Evolutionary conservation across 2,329 filamentous ascomycete species (phyloP).

Genomic region (Tolypocladium ovalisporum): DNA sequence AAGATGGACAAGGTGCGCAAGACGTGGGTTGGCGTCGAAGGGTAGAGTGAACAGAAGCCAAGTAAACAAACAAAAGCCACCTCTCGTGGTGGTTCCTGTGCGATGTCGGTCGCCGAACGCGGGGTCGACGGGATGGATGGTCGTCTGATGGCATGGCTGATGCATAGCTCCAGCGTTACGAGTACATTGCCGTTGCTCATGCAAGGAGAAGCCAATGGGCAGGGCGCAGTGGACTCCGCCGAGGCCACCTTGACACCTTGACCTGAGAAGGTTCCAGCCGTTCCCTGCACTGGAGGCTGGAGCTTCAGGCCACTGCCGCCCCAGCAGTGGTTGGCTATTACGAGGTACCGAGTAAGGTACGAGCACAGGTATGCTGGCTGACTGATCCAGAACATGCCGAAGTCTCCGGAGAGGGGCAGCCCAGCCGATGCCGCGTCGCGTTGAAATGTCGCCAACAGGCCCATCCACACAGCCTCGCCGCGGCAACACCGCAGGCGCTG

Average conservation of each 20-base stretch:
- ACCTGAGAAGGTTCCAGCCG: background rate
- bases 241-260: background rate
- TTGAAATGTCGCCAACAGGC: background rate
- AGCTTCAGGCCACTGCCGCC: background rate
- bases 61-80: background rate
- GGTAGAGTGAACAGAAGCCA: background rate
- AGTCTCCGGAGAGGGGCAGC: constrained; percentile 9
- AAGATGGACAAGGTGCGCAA: background rate
- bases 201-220: background rate
- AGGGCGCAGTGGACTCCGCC: background rate
- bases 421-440: background rate
- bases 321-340: too few species aligned
- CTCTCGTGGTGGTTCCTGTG: background rate
- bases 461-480: constrained; percentile 1
- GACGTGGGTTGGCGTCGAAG: too few species aligned
- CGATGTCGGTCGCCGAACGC: background rate
- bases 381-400: constrained; percentile 4
- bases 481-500: background rate
- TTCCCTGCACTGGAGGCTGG: background rate
- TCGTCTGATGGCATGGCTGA: background rate
- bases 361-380: too few species aligned
- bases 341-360: too few species aligned
- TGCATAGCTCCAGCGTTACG: background rate
- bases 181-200: too few species aligned
- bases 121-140: background rate